Percentiles rank a stretch among this genome's conserved stretches.
These are phyloP conservation scores for Marchantia paleacea DNA, from an alignment of 225 moss, liverwort and hornwort genomes.

Conservation along the genomic window DNA sequence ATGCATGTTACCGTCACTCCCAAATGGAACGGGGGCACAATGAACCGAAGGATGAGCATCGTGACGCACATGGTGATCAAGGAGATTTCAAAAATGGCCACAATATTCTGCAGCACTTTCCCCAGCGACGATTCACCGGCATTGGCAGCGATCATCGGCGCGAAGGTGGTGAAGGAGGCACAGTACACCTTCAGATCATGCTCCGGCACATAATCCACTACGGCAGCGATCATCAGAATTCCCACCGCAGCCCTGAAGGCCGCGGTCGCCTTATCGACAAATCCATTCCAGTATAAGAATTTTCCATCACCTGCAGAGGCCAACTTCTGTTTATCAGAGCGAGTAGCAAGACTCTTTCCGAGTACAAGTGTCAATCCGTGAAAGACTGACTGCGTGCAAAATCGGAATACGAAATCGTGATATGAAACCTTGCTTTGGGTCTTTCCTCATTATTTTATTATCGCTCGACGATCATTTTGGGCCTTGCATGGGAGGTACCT, in stretches of 20 bases:
- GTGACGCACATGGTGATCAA: slow-evolving; percentile 27
- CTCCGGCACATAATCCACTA: slow-evolving; percentile 32
- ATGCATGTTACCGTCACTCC: slow-evolving; percentile 26
- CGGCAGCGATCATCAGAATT: slow-evolving; percentile 27
- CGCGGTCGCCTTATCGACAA: slow-evolving; percentile 23
- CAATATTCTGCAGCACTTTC: slow-evolving; percentile 28
- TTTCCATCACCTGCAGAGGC: slow-evolving; percentile 30
- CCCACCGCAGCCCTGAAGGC: slow-evolving; percentile 32
- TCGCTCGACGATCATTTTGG: too few species aligned
- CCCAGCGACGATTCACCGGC: slow-evolving; percentile 35
- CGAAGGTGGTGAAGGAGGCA: slow-evolving; percentile 38
- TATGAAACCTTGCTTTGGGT: too few species aligned
- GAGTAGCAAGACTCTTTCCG: too few species aligned
- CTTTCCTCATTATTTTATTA: too few species aligned
- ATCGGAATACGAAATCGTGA: too few species aligned
- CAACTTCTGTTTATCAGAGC: too few species aligned
- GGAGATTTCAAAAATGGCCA: slow-evolving; percentile 31
- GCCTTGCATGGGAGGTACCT: too few species aligned
- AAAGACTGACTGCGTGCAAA: too few species aligned
- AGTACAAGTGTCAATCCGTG: too few species aligned
- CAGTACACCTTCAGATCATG: slow-evolving; percentile 15
- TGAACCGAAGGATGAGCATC: slow-evolving; percentile 28
- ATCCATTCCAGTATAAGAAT: slow-evolving; percentile 40
- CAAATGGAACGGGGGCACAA: slow-evolving; percentile 22
- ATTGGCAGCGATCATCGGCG: slow-evolving; percentile 35